Base-by-base conservation (phyloP, 2,329 filamentous ascomycete species). In the Penicillium sp. region DNA sequence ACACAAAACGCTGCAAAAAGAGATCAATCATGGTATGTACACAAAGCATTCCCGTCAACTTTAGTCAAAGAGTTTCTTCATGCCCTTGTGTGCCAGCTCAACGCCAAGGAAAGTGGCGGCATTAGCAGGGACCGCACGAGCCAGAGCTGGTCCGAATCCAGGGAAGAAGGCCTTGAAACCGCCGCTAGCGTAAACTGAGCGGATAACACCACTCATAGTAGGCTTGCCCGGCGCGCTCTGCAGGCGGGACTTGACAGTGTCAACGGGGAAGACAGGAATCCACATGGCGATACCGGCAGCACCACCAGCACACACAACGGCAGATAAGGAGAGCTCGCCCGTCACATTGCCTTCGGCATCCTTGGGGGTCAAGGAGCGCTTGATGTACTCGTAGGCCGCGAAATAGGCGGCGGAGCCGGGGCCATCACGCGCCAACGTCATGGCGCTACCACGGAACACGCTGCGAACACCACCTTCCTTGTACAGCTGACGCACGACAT, bases 211-310 rank as follows among this genome's bases (percentile, higher is more conserved):
- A 15, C 83, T 79, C 45, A 98, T 81, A 0, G 85, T 88, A 43
- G 89, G 84, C 59, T 85, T 85, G 43, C 88, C 89, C 64, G 93
- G 87, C 37, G 88, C 88, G 38, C 88, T 95, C 77, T 98, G 93
- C 67, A 98, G 74, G 33, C 90, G 78, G 56, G 85, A 90, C 81
- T 98, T 98, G 73, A 98, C 84, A 0, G 93, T 98, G 66, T 98
- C 93, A 57, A 98, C 80, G 21, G 93, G 93, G 80, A 98, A 98
- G 37, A 98, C 90, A 47, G 93, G 90, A 59, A 96, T 93, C 93
- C 93, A 98, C 93, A 98, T 98, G 55, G 93, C 93, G 24, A 98
- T 81, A 64, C 93, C 93, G 0, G 93, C 93, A 4, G 84, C 87
- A 55, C 87, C 93, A 61, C 93, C 93, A 2, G 93, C 93, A 26